Evolutionary conservation across 1,139 yeast species (phyloP), one percentile per base, ranked within the genome.

Genomic region (Maudiozyma humilis): DNA sequence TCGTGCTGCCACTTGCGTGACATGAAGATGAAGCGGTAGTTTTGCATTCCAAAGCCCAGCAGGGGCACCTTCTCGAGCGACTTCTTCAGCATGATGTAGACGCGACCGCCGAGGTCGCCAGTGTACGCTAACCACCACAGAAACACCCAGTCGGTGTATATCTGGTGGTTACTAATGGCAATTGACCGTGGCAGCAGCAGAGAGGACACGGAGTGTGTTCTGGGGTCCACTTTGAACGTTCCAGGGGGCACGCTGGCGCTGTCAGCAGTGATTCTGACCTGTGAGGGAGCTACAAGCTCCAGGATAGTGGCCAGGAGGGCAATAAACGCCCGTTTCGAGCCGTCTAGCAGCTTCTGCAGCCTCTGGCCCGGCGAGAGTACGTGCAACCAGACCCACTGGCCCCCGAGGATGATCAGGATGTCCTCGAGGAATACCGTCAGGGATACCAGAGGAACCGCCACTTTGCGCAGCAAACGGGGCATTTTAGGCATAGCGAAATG

Each of bases 61-160:
- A 91, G 47, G 0, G 98, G 98, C 18, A 89, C 66, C 29, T 71
- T 73, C 42, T 76, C 73, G 51, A 91, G 66, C 23, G 94, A 89
- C 53, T 83, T 84, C 63, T 91, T 82, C 57, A 91, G 72, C 52
- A 89, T 78, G 53, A 84, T 85, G 45, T 78, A 77, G 15, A 82
- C 69, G 48, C 78, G 75, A 13, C 85, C 84, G 8, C 79, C 76
- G 43, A 82, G 64, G 27, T 72, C 65, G 5, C 87, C 76, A 2
- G 89, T 73, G 60, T 86, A 84, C 0, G 87, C 70, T 27, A 86
- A 55, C 78, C 87, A 91, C 99, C 99, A 91, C 45, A 88, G 59
- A 57, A 78, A 88, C 16, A 86, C 73, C 99, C 99, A 91, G 63
- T 91, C 99, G 3, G 94, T 80, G 60, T 91, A 89, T 18, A 89